Base-by-base conservation (phyloP, 768 basidiomycete genomes). In the Lactifluus echinatus region DNA sequence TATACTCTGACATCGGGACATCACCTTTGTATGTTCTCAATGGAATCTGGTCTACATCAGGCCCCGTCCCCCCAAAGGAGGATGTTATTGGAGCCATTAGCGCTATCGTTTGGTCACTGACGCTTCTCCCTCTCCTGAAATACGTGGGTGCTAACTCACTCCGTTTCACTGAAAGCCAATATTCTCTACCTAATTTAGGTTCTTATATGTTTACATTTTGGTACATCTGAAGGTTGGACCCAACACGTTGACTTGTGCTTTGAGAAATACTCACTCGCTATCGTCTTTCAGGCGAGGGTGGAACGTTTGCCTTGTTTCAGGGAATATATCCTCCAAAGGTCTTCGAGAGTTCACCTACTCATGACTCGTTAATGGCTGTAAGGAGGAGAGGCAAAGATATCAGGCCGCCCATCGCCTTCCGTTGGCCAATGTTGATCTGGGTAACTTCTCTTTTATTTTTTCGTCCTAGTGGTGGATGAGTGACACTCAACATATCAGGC, bases 21-120 rank as follows among this genome's bases (percentile, higher is more conserved):
- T 82, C 79, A 0, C 82, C 84, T 0, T 66, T 85, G 14, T 86
- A 86, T 66, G 78, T 81, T 2, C 66, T 85, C 28, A 84, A 84
- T 63, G 83, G 83, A 8, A 77, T 86, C 14, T 86, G 81, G 79
- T 74, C 81, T 2, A 37, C 78, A 1, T 53, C 63, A 4, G 78
- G 78, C 0, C 72, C 74, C 14, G 65, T 72, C 0, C 84, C 84
- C 0, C 68, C 76, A 0, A 62, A 71, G 51, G 84, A 87, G 57
- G 84, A 85, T 64, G 68, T 84, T 15, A 79, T 87, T 50, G 84
- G 84, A 0, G 79, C 78, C 4, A 60, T 85, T 45, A 80, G 77
- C 56, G 81, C 82, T 19, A 84, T 86, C 55, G 64, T 86, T 34
- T 86, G 83, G 84, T 68, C 82, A 2, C 66, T 87, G 33, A 80